These are phyloP conservation scores for Heritiera fomes DNA, from an alignment of 345 rosid species.

Conservation along the genomic window DNA sequence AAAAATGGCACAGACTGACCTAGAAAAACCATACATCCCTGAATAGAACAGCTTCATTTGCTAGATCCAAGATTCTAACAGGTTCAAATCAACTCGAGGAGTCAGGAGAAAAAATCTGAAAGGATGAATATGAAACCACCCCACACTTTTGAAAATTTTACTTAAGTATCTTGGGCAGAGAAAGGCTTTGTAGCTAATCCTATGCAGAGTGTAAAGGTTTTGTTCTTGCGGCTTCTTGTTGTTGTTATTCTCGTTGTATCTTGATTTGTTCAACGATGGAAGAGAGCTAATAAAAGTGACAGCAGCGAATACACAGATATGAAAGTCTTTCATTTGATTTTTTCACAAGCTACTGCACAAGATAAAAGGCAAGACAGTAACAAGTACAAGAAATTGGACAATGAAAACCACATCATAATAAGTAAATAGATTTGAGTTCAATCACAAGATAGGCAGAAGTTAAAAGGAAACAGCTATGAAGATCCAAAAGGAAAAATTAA, in stretches of 20 bases:
- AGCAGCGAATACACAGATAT: not conserved
- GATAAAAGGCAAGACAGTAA: not conserved
- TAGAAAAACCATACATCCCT: no score
- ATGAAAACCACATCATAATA: not conserved
- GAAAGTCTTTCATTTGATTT: not conserved
- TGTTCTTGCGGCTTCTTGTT: not conserved
- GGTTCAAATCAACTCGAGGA: not conserved
- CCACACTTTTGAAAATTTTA: not conserved
- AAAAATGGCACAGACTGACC: no score
- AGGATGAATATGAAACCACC: not conserved
- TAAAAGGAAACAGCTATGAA: not conserved
- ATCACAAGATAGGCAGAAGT: not conserved
- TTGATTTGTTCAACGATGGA: not conserved
- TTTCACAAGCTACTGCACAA: not conserved
- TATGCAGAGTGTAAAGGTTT: not conserved
- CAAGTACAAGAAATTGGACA: not conserved
- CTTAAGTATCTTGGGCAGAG: not conserved
- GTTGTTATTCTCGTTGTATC: not conserved
- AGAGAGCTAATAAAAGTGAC: not conserved
- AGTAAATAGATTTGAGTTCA: not conserved
- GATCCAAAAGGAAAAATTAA: conserved; percentile 19
- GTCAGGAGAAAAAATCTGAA: not conserved
- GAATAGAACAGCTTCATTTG: no score
- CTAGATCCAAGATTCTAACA: no score
- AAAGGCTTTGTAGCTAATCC: not conserved